A percentile compares a stretch with the other conserved stretches of the same genome.
Conservation (phyloP, 116 monocot genomes). For the Zostera marina region DNA sequence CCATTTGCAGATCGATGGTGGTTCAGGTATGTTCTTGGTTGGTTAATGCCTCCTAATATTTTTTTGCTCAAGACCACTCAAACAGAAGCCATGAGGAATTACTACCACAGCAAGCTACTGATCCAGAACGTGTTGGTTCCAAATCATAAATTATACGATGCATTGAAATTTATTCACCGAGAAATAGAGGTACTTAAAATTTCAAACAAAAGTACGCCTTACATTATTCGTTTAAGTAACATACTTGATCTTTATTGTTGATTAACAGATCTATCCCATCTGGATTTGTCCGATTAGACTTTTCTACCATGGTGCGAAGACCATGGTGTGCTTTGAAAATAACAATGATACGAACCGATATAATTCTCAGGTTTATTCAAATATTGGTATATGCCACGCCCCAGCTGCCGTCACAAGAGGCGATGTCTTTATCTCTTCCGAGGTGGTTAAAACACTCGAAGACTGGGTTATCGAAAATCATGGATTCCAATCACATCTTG, state of each 20-base stretch:
- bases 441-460: slow-evolving; percentile 31
- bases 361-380: slow-evolving; percentile 53
- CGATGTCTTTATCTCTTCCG: slow-evolving; percentile 31
- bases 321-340: slow-evolving; percentile 44
- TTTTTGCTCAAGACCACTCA: slow-evolving; percentile 60
- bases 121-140: slow-evolving; percentile 61
- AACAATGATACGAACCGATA: slow-evolving; percentile 50
- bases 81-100: slow-evolving; percentile 45
- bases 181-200: slow-evolving; percentile 44
- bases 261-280: slow-evolving; percentile 42
- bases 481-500: slow-evolving; percentile 57
- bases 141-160: slow-evolving; percentile 40
- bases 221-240: too few species aligned
- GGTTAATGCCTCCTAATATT: slow-evolving; percentile 72
- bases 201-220: too few species aligned
- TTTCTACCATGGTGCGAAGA: slow-evolving; percentile 44
- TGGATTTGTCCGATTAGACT: slow-evolving; percentile 60
- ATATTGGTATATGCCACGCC: slow-evolving; percentile 49
- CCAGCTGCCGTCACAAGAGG: slow-evolving; percentile 38
- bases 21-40: slow-evolving; percentile 54
- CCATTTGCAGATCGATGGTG: slow-evolving; percentile 63
- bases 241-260: background rate
- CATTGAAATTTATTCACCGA: slow-evolving; percentile 41
- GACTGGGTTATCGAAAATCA: slow-evolving; percentile 52
- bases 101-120: slow-evolving; percentile 53